Base-by-base conservation (phyloP, 805 yeast species). In the Maudiozyma barnettii region DNA sequence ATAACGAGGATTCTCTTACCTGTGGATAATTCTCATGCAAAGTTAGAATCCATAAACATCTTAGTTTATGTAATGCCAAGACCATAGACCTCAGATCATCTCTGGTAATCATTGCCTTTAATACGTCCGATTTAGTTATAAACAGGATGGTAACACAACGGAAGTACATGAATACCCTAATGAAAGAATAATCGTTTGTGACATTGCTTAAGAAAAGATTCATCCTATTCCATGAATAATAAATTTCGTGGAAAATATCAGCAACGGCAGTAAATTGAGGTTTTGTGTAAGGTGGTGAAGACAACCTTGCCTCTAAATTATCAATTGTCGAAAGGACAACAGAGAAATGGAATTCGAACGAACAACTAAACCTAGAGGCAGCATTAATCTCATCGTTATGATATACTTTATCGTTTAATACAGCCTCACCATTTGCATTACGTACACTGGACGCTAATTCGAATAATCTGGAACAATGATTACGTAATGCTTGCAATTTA, bases 221-320 rank as follows among this genome's bases (percentile, higher is more conserved):
- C 44, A 47, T 45, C 44, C 51, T 46, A 43, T 41, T 47, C 54
- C 52, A 51, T 16, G 45, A 43, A 3, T 23, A 39, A 19, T 39
- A 47, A 9, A 47, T 43, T 8, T 43, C 44, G n/a, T 47, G 35
- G 20, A 36, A 43, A 3, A 36, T n/a, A 16, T 33, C 36, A 5
- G 20, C 20, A 5, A 47, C 46, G 2, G 31, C 33, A 7, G 20
- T 8, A 10, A n/a, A 13, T 26, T 41, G 43, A 4, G 37, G 16
- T 7, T 31, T 35, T 18, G 26, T 41, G 29, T 38, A 30, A 12
- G 42, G 45, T 18, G 30, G 19, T 4, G 39, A 44, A 9, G 50
- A 41, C 13, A 59, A 51, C 43, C 64, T 55, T n/a, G 61, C 49
- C 16, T 57, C 47, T 14, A 60, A 40, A 39, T 56, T 57, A 33